Conservation (phyloP, 768 basidiomycete genomes). For the Mycena maculata region DNA sequence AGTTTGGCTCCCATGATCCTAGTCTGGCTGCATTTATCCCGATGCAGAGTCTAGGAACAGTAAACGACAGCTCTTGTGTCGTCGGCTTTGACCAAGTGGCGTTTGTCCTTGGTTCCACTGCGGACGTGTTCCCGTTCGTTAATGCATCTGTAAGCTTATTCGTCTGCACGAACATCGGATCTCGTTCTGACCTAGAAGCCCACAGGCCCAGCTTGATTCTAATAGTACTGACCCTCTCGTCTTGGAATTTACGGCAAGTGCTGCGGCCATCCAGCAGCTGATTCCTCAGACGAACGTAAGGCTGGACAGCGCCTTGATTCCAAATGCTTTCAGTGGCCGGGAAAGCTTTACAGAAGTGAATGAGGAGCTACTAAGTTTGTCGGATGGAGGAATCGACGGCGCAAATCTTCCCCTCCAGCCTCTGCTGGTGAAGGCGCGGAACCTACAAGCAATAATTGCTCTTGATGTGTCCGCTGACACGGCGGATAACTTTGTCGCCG, state of each 20-base stretch:
- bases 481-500: slow-evolving; percentile 31
- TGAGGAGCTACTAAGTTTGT: slow-evolving; percentile 46
- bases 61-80: slow-evolving; percentile 45
- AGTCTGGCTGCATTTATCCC: slow-evolving; percentile 57
- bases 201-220: slow-evolving; percentile 7
- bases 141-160: slow-evolving; percentile 42
- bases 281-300: slow-evolving; percentile 42
- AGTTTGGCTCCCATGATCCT: slow-evolving; percentile 57
- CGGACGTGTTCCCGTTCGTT: slow-evolving; percentile 46
- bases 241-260: slow-evolving; percentile 21
- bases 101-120: slow-evolving; percentile 55
- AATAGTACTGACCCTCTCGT: slow-evolving; percentile 10
- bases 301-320: slow-evolving; percentile 44
- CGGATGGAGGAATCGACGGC: slow-evolving; percentile 57
- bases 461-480: slow-evolving; percentile 54
- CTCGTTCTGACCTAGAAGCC: background rate
- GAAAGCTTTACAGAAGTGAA: slow-evolving; percentile 45
- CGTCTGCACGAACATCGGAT: background rate
- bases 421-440: slow-evolving; percentile 57
- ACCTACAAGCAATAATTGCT: slow-evolving; percentile 62
- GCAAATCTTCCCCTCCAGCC: slow-evolving; percentile 61
- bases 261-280: slow-evolving; percentile 34
- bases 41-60: slow-evolving; percentile 57
- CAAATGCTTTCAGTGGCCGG: slow-evolving; percentile 54
- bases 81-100: slow-evolving; percentile 50